Conservation (phyloP, 345 rosid species). For the Salix exigua region DNA sequence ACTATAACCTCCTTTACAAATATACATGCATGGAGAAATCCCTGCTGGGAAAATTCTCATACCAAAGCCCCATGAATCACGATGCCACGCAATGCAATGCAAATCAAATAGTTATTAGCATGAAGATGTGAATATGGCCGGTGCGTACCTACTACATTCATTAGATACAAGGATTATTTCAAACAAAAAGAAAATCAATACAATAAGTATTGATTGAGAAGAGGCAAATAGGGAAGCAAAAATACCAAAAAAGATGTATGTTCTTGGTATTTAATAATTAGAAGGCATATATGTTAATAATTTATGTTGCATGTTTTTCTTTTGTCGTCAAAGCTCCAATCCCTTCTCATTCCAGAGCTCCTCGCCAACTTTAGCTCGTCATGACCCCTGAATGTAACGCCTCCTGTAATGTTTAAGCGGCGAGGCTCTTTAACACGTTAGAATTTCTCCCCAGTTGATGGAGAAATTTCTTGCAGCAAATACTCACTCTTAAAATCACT, state of each 20-base stretch:
- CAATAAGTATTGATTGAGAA: neutral
- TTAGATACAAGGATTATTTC: neutral
- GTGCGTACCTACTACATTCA: neutral
- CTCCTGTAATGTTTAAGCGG: conserved; percentile 34
- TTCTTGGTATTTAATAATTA: neutral
- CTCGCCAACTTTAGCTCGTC: conserved; percentile 63
- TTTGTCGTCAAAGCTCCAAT: conserved; percentile 94
- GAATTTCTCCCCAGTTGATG: conserved; percentile 19
- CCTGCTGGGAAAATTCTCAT: neutral
- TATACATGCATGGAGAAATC: neutral
- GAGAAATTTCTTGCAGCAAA: neutral
- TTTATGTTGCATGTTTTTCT: neutral
- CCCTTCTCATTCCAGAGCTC: conserved; percentile 85
- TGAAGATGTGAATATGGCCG: neutral
- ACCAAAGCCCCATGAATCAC: neutral
- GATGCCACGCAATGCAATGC: neutral
- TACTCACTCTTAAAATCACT: conserved; percentile 23
- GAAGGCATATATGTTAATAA: neutral
- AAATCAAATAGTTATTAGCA: neutral
- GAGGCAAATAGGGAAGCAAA: neutral
- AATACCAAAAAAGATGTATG: no score
- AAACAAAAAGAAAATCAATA: neutral
- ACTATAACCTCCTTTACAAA: no score
- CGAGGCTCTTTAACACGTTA: conserved; percentile 28
- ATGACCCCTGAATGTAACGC: conserved; percentile 10